Evolutionary conservation across 2,329 filamentous ascomycete species (phyloP).

Genomic region (Reticulascus tulasneorum): DNA sequence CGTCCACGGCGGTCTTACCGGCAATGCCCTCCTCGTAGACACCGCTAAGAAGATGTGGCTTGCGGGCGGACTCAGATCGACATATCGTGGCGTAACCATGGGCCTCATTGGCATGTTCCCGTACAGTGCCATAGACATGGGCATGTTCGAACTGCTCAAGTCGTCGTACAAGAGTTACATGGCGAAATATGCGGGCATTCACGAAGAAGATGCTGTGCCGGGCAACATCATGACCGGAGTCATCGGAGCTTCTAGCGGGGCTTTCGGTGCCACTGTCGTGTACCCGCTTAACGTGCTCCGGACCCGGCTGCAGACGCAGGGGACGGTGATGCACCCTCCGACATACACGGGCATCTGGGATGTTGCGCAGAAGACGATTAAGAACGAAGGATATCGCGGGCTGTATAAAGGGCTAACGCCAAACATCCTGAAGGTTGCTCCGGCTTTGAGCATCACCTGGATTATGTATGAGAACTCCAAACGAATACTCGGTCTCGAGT

Average conservation of each 20-base stretch:
- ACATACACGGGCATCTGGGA: slow-evolving; percentile 91
- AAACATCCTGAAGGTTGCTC: slow-evolving; percentile 93
- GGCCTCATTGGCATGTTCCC: slow-evolving; percentile 96
- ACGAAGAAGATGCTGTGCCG: slow-evolving; percentile 78
- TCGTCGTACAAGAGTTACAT: slow-evolving; percentile 65
- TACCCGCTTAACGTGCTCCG: slow-evolving; percentile 93
- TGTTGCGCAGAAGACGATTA: slow-evolving; percentile 77
- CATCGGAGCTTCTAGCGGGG: slow-evolving; percentile 87
- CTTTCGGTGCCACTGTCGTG: slow-evolving; percentile 87
- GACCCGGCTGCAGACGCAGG: slow-evolving; percentile 89
- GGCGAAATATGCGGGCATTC: slow-evolving; percentile 63
- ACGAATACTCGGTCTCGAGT: slow-evolving; percentile 57
- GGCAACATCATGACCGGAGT: slow-evolving; percentile 81
- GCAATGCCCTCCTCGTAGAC: slow-evolving; percentile 75
- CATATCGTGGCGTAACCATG: slow-evolving; percentile 91
- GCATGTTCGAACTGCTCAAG: slow-evolving; percentile 92
- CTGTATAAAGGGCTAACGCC: slow-evolving; percentile 94
- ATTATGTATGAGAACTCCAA: slow-evolving; percentile 92
- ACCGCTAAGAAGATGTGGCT: slow-evolving; percentile 86
- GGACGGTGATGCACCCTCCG: slow-evolving; percentile 83
- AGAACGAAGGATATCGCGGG: slow-evolving; percentile 77
- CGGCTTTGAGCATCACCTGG: slow-evolving; percentile 92
- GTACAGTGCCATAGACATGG: slow-evolving; percentile 94
- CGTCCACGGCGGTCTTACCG: slow-evolving; percentile 77
- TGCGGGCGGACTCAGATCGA: slow-evolving; percentile 68